Evolutionary conservation across 2,329 filamentous ascomycete species (phyloP), one percentile per base, ranked within the genome.

Genomic region (Aureobasidium uvarum): DNA sequence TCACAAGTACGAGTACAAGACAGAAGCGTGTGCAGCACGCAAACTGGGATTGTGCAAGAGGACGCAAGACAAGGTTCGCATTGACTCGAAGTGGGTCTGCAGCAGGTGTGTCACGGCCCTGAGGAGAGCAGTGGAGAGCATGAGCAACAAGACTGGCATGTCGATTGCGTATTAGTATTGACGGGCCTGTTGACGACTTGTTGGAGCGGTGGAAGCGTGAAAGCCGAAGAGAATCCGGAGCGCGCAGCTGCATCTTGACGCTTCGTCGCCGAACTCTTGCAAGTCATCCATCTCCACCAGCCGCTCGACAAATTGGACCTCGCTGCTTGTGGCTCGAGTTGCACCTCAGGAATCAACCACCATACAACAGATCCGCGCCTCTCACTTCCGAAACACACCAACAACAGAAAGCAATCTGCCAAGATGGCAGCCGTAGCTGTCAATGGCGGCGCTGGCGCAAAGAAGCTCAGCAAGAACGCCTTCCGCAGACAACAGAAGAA

Each of bases 401-500:
- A 31, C 10, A 23, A n/a, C 56, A 51, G 25, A 13, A 39, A 51
- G 13, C n/a, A 18, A n/a, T 2, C 5, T 45, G 46, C 39, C 67
- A 73, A 67, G 59, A 76, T 75, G 74, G 72, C 74, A 66, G 74
- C 73, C 70, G 69, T 72, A 66, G 71, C 75, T 67, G 70, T 69
- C 67, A 71, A 74, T 67, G 64, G 64, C 66, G 67, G 67, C 66
- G 67, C 67, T 50, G 70, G 68, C 62, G 72, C 72, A 67, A 72
- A 77, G 75, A 96, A 94, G 81, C 87, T 89, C 81, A 92, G 89
- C 76, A 98, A 97, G 83, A 97, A 97, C 79, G 92, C 96, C 79
- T 89, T 93, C 82, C 86, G 92, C 77, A 88, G 94, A 77, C 90
- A 92, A 56, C 93, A 94, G 83, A 96, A 95, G 85, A 97, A 96